Percentiles rank a stretch among this genome's conserved stretches.
Conservation (phyloP, 345 rosid genomes). For the Leavenworthia alabamica region DNA sequence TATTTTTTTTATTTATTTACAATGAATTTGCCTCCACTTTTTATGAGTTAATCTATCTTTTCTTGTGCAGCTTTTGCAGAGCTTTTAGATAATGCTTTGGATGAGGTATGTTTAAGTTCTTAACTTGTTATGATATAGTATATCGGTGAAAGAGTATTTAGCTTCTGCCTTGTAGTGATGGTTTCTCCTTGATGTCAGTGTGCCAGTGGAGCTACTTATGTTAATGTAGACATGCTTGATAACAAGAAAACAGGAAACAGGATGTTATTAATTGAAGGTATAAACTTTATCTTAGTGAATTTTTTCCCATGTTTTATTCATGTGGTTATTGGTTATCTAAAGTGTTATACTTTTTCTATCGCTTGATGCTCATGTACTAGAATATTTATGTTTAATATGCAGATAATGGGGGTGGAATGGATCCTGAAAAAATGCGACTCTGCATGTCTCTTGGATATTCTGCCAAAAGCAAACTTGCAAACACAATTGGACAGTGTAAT, state of each 20-base stretch:
- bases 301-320: not conserved
- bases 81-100: slow-evolving; percentile 83
- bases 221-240: slow-evolving; percentile 60
- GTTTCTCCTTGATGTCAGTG: slow-evolving; percentile 38
- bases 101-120: slow-evolving; percentile 50
- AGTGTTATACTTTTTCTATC: not conserved
- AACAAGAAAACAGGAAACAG: slow-evolving; percentile 54
- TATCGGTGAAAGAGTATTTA: not conserved
- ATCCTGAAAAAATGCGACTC: slow-evolving; percentile 74
- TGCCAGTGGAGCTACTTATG: slow-evolving; percentile 72
- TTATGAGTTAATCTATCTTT: not conserved
- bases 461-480: slow-evolving; percentile 72
- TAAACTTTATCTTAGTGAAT: not conserved
- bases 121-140: not conserved
- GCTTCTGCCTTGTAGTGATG: slow-evolving; percentile 4
- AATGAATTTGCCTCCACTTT: not conserved
- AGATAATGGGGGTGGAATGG: slow-evolving; percentile 98
- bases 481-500: slow-evolving; percentile 87
- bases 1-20: slow-evolving; percentile 10
- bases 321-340: not conserved
- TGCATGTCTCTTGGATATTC: slow-evolving; percentile 95
- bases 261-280: slow-evolving; percentile 85
- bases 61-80: slow-evolving; percentile 79
- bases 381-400: slow-evolving; percentile 18
- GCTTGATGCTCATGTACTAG: not conserved